Evolutionary conservation across 1,284 basidiomycete species (phyloP).

Genomic region (Stygiomarasmius scandens): DNA sequence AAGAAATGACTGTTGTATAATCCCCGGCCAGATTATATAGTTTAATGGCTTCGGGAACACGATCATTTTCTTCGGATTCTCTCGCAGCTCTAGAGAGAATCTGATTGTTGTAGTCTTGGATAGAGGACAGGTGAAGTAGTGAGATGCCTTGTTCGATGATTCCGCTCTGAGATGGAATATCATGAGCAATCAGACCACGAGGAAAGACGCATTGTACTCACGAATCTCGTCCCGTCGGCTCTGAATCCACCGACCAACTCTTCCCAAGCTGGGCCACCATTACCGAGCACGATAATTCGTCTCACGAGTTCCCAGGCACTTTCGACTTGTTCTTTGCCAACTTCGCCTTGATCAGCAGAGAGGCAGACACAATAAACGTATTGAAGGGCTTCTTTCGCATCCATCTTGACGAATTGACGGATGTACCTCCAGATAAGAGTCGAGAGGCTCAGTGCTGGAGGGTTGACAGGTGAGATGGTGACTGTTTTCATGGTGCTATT

Average conservation of each 20-base stretch:
- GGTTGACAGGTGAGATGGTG: slow-evolving; percentile 62
- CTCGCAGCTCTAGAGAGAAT: slow-evolving; percentile 85
- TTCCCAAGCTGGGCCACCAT: slow-evolving; percentile 84
- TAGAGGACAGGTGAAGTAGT: slow-evolving; percentile 41
- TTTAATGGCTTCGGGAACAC: slow-evolving; percentile 90
- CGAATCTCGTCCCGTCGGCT: slow-evolving; percentile 86
- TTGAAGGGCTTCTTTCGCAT: slow-evolving; percentile 91
- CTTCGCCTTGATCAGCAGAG: slow-evolving; percentile 71
- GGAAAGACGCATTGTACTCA: slow-evolving; percentile 42
- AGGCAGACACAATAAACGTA: slow-evolving; percentile 93
- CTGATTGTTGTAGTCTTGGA: slow-evolving; percentile 82
- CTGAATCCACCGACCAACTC: slow-evolving; percentile 91
- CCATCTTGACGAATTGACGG: slow-evolving; percentile 88
- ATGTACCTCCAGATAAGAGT: slow-evolving; percentile 93
- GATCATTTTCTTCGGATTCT: slow-evolving; percentile 76
- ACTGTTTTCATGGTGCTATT: slow-evolving; percentile 49
- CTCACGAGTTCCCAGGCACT: slow-evolving; percentile 86
- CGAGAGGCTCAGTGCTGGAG: slow-evolving; percentile 79
- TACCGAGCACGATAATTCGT: slow-evolving; percentile 86
- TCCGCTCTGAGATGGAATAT: slow-evolving; percentile 60
- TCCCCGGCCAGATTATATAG: slow-evolving; percentile 95
- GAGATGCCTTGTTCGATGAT: slow-evolving; percentile 83
- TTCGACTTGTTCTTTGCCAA: slow-evolving; percentile 85
- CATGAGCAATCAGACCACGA: not conserved
- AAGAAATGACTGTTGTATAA: slow-evolving; percentile 85